A percentile compares a stretch with the other conserved stretches of the same genome.
These are phyloP conservation scores for Malania oleifera DNA, from an alignment of 164 flowering plant species.

Conservation along the genomic window DNA sequence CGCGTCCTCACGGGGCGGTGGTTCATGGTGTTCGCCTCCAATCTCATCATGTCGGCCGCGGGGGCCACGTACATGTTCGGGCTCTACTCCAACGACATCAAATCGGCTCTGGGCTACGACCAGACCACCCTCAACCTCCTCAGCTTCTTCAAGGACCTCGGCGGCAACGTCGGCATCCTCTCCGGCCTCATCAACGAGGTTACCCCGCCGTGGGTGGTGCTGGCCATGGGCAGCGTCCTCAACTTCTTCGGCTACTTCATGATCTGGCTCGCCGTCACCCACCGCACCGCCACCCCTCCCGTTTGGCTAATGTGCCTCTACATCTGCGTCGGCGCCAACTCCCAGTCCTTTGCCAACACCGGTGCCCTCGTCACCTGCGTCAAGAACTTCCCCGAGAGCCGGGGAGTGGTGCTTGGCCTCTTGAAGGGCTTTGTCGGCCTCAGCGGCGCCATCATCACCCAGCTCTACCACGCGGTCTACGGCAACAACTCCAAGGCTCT, in stretches of 20 bases:
- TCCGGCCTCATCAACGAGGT: constrained; percentile 36
- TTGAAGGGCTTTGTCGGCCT: constrained; percentile 31
- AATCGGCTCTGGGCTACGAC: constrained; percentile 26
- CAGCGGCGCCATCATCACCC: constrained; percentile 31
- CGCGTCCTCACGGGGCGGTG: constrained; percentile 29
- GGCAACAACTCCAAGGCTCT: constrained; percentile 24
- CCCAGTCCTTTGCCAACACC: constrained; percentile 40
- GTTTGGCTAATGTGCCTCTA: constrained; percentile 45
- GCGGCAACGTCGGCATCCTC: constrained; percentile 29
- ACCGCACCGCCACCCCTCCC: constrained; percentile 18
- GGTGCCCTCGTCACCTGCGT: constrained; percentile 34
- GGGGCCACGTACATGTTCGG: constrained; percentile 39
- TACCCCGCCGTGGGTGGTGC: constrained; percentile 37
- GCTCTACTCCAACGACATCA: constrained; percentile 31
- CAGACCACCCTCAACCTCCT: constrained; percentile 33
- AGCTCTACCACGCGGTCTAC: constrained; percentile 29
- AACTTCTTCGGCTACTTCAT: constrained; percentile 41
- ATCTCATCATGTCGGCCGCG: constrained; percentile 27
- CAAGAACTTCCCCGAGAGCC: constrained; percentile 39
- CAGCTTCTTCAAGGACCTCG: constrained; percentile 33
- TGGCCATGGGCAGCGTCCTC: constrained; percentile 25
- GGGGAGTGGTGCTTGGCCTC: constrained; percentile 33
- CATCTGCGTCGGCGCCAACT: constrained; percentile 38
- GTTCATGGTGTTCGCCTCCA: constrained; percentile 33
- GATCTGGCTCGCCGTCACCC: constrained; percentile 35